Evolutionary conservation across 495 filamentous ascomycete genomes (phyloP).

Genomic region (Darksidea phi): DNA sequence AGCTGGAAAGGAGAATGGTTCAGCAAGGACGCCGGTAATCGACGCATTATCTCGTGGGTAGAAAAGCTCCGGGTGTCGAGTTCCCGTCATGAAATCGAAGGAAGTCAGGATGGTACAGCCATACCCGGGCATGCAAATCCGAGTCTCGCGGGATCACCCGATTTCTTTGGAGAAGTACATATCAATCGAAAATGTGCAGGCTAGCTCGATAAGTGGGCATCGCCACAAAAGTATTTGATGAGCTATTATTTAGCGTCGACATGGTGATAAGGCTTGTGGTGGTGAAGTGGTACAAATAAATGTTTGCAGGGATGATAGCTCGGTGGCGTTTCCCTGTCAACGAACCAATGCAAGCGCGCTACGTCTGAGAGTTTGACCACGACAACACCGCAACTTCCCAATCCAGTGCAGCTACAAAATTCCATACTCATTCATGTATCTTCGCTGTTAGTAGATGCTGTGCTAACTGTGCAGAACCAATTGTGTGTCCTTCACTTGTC

Average conservation of each 20-base stretch:
- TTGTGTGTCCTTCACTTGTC: not conserved
- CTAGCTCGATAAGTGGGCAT: too few relatives aligned
- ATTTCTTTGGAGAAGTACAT: too few relatives aligned
- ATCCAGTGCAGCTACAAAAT: not conserved
- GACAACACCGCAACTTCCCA: constrained; percentile 17
- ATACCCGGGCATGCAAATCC: too few relatives aligned
- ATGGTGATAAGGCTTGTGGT: not conserved
- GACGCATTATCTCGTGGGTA: too few relatives aligned
- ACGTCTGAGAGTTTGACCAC: constrained; percentile 5
- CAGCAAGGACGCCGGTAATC: too few relatives aligned
- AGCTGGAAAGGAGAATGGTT: too few relatives aligned
- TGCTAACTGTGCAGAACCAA: not conserved
- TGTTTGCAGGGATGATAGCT: constrained; percentile 14
- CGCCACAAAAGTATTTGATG: too few relatives aligned
- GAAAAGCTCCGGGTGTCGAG: too few relatives aligned
- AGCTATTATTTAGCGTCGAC: not conserved
- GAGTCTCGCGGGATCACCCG: too few relatives aligned
- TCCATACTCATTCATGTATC: not conserved
- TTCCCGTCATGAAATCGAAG: too few relatives aligned
- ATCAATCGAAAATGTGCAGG: too few relatives aligned
- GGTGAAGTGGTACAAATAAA: not conserved
- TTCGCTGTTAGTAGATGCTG: not conserved
- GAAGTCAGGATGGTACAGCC: too few relatives aligned
- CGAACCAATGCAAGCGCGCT: constrained; percentile 10
- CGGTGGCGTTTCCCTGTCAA: not conserved